Evolutionary conservation across 2,329 filamentous ascomycete genomes (phyloP).

Genomic region (Beauveria caledonica): DNA sequence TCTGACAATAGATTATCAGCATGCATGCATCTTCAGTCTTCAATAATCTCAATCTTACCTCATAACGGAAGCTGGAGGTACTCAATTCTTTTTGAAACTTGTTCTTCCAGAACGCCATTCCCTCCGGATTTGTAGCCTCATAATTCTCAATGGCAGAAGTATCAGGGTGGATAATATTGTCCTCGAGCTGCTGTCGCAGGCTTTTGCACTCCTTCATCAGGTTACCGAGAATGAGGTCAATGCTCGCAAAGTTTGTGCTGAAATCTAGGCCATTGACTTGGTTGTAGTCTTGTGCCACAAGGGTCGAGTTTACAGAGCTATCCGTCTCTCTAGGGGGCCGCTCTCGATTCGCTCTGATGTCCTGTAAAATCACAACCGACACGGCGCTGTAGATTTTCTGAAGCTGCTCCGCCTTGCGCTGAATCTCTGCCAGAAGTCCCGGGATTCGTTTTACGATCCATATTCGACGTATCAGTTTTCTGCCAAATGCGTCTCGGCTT

Average conservation of each 20-base stretch:
- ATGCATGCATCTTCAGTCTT: too few relatives aligned
- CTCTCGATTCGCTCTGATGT: constrained; percentile 11
- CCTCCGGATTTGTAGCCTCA: constrained; percentile 12
- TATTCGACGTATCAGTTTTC: constrained; percentile 10
- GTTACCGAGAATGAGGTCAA: constrained; percentile 9
- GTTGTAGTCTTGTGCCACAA: background rate
- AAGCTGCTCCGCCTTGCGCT: constrained; percentile 11
- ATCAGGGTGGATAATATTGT: constrained; percentile 10
- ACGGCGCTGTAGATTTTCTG: constrained; percentile 13
- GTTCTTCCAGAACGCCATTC: constrained; percentile 14
- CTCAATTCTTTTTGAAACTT: constrained; percentile 13
- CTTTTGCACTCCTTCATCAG: constrained; percentile 13
- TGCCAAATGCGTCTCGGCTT: constrained; percentile 7
- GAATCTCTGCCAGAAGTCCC: constrained; percentile 12
- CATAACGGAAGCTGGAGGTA: constrained; percentile 12
- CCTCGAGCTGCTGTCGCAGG: constrained; percentile 13
- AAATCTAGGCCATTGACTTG: constrained; percentile 1
- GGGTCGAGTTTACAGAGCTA: background rate
- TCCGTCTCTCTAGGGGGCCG: background rate
- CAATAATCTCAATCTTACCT: constrained; percentile 2
- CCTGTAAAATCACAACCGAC: constrained; percentile 11
- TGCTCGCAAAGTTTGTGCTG: constrained; percentile 13
- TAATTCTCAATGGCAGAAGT: constrained; percentile 12
- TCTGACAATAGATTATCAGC: background rate
- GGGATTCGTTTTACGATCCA: constrained; percentile 13